Conservation (phyloP, 2,329 filamentous ascomycete genomes). For the Fusarium sp. region DNA sequence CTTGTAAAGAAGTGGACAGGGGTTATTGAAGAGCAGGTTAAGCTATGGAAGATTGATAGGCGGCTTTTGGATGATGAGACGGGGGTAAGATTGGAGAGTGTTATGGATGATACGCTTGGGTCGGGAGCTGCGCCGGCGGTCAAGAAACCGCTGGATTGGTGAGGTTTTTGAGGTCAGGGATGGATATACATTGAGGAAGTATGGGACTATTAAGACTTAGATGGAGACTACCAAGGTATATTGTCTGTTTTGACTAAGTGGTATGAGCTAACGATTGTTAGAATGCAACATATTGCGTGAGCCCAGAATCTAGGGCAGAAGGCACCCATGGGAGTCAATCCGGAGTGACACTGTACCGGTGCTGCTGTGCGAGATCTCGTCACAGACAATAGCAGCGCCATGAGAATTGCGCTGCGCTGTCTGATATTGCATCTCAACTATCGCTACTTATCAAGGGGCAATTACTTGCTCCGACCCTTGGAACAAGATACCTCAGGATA, state of each 20-base stretch:
- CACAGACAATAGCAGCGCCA: neutral
- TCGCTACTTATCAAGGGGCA: neutral
- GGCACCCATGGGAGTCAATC: neutral
- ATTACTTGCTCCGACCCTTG: neutral
- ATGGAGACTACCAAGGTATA: constrained; percentile 7
- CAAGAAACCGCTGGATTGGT: constrained; percentile 55
- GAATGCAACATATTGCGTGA: neutral
- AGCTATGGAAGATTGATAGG: constrained; percentile 50
- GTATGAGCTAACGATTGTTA: neutral
- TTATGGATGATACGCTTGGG: constrained; percentile 45
- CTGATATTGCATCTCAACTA: neutral
- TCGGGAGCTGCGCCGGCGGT: constrained; percentile 40
- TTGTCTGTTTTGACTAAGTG: neutral
- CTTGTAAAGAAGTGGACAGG: constrained; percentile 70
- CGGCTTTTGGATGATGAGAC: constrained; percentile 50
- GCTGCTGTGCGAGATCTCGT: too few species aligned
- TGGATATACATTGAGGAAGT: neutral
- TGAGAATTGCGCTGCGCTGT: neutral
- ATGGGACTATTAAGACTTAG: neutral
- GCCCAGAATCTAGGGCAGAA: neutral
- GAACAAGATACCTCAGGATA: neutral
- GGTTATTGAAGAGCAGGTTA: constrained; percentile 48
- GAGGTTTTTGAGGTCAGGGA: constrained; percentile 26
- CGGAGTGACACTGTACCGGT: neutral
- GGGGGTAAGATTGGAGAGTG: constrained; percentile 44